These are phyloP conservation scores for Sporisorium iseilematis-ciliati DNA, from an alignment of 1,284 basidiomycete genomes.

Conservation along the genomic window DNA sequence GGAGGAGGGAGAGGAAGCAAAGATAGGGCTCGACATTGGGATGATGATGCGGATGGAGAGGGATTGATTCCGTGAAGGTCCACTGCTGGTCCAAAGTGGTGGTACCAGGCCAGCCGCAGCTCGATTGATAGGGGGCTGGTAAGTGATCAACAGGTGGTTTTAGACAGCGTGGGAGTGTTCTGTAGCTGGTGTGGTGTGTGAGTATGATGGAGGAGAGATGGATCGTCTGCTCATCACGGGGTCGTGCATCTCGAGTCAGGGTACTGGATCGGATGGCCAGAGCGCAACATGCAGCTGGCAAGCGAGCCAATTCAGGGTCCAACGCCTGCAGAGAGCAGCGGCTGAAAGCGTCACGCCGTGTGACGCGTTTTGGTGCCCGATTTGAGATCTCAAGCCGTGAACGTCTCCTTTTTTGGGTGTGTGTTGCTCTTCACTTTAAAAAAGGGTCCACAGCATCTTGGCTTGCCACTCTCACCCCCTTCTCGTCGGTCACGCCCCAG, in stretches of 20 bases:
- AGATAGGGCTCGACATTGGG: slow-evolving; percentile 48
- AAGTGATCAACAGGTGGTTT: not conserved
- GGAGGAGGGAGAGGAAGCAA: slow-evolving; percentile 18
- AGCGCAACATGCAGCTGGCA: slow-evolving; percentile 13
- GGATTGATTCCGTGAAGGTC: no score
- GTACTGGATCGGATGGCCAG: slow-evolving; percentile 17
- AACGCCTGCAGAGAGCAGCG: not conserved
- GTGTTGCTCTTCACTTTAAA: not conserved
- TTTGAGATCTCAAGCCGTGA: no score
- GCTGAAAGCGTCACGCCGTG: not conserved
- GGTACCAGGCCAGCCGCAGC: not conserved
- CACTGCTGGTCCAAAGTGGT: not conserved
- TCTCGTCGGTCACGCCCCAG: not conserved
- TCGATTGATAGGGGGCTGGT: not conserved
- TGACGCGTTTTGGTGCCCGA: no score
- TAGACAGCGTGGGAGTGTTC: not conserved
- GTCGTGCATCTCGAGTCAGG: not conserved
- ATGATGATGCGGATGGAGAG: not conserved
- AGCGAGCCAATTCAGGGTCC: slow-evolving; percentile 32
- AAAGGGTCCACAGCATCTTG: not conserved
- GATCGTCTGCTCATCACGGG: not conserved
- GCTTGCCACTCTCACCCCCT: not conserved
- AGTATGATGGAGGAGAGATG: not conserved
- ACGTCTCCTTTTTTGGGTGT: not conserved
- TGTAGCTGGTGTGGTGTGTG: no score